Base-by-base conservation (phyloP, 257 asterid genomes). In the Phtheirospermum japonicum region DNA sequence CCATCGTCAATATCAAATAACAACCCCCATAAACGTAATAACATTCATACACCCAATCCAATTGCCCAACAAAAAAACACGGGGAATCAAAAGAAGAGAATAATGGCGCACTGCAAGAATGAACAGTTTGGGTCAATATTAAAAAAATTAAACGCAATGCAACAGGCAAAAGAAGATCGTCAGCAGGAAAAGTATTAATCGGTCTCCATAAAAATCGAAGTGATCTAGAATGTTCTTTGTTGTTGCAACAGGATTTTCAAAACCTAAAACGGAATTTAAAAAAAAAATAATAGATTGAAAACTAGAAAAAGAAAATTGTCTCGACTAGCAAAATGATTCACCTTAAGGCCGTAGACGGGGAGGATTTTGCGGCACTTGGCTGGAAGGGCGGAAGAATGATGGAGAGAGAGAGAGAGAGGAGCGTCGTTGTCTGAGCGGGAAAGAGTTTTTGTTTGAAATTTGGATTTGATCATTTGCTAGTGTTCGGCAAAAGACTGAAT, bases 381-480 rank as follows among this genome's bases (percentile, higher is more conserved):
- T 37, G 67, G 59, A 50, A 39, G 18, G 9, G 50, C 50, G 17
- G 57, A 54, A 39, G 31, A 42, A 14, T 13, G 57, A 14, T 16
- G 51, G 40, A 46, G 73, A 60, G 4, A 33, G 31, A n/a, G 39
- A 34, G 73, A 54, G 57, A 42, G 2, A 23, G 23, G 19, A 5
- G 33, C 37, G 14, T 20, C 51, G 43, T 53, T 52, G 61, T 53
- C 53, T n/a, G 63, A 73, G 77, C 77, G 77, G 77, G 63, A 73
- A 32, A 33, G 54, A 39, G 26, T 13, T 43, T 50, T 49, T 12
- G n/a, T 71, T 71, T 59, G 59, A 71, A 71, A 57, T 26, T 71
- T 48, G 23, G 61, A 57, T 9, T n/a, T 45, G 19, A 45, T 16
- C n/a, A n/a, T 12, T 40, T n/a, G 53, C 26, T 46, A 5, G 53